Base-by-base conservation (phyloP, 345 rosid species). In the Lumnitzera racemosa region DNA sequence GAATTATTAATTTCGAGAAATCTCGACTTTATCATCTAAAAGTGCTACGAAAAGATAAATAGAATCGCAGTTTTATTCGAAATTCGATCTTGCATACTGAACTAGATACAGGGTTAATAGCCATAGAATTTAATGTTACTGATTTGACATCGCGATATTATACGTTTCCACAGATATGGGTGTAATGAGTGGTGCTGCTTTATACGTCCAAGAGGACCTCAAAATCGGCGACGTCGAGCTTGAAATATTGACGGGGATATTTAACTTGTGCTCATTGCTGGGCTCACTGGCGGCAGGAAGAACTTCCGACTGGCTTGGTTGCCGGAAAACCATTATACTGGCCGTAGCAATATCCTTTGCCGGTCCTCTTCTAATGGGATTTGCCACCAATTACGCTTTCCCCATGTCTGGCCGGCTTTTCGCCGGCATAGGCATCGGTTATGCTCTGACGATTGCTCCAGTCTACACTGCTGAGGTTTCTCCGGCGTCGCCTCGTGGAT, bases 381-480 rank as follows among this genome's bases (percentile, higher is more conserved):
- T 52, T 25, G 55, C 55, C 23, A 23, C 55, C 23, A 16, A 23
- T 12, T 52, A 52, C 24, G 25, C 24, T 52, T 52, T 52, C 55
- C 20, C 17, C 55, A 16, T 52, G 25, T 16, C 17, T 15, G 55
- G 55, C 55, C 17, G 55, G 55, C 11, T 25, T 25, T 12, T 52
- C 55, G 55, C 55, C 55, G 55, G 55, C 14, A 25, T 52, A 6
- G 55, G 55, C 55, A 25, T 52, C 4, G 55, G 55, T 2, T 52
- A 52, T 25, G 20, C 55, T 25, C 55, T 52, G 13, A 52, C 17
- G 55, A 52, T 52, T 12, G 55, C 55, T 52, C 55, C 55, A 25
- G 55, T 52, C 55, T 52, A 52, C 55, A 52, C 55, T 25, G 55
- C 55, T 25, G 55, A 52, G 14, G 25, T 52, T 25, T 52, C 55